These are phyloP conservation scores for Dicorynia guianensis DNA, from an alignment of 306 rosid genomes.

Conservation along the genomic window DNA sequence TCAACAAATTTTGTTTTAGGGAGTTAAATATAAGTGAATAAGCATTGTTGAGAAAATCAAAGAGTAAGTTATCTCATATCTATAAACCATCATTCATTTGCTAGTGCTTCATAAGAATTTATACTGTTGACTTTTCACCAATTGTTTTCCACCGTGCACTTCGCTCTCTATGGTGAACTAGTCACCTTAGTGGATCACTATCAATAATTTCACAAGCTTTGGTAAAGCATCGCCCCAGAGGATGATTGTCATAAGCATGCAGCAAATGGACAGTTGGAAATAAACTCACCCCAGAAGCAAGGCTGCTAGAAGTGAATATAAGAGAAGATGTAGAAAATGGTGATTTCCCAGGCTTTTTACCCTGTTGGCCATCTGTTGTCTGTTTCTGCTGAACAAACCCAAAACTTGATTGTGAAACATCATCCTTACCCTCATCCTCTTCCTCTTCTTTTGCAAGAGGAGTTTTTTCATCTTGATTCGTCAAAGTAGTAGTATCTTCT, in stretches of 20 bases:
- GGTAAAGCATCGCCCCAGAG: conserved; percentile 6
- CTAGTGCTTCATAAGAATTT: too few species aligned
- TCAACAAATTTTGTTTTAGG: background rate
- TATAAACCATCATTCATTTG: too few species aligned
- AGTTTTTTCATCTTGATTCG: conserved; percentile 55
- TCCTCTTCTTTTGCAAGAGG: conserved; percentile 49
- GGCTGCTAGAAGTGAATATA: conserved; percentile 76
- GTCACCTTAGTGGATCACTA: too few species aligned
- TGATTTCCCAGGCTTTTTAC: conserved; percentile 61
- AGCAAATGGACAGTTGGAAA: conserved; percentile 35
- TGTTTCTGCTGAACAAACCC: conserved; percentile 70
- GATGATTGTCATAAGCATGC: conserved; percentile 25
- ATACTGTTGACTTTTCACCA: too few species aligned
- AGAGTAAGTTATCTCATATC: too few species aligned
- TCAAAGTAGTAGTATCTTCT: conserved; percentile 51
- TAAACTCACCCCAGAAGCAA: conserved; percentile 80
- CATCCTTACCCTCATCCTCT: conserved; percentile 60
- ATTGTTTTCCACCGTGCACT: too few species aligned
- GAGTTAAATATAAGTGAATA: too few species aligned
- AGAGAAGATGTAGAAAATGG: conserved; percentile 87
- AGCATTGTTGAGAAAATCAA: too few species aligned
- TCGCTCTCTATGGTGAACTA: too few species aligned
- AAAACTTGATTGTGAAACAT: conserved; percentile 76
- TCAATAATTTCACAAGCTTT: conserved; percentile 1
- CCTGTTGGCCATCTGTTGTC: conserved; percentile 52